phyloP scores from a whole-genome alignment of 768 basidiomycete species.

The Kwoniella bestiolae region DNA sequence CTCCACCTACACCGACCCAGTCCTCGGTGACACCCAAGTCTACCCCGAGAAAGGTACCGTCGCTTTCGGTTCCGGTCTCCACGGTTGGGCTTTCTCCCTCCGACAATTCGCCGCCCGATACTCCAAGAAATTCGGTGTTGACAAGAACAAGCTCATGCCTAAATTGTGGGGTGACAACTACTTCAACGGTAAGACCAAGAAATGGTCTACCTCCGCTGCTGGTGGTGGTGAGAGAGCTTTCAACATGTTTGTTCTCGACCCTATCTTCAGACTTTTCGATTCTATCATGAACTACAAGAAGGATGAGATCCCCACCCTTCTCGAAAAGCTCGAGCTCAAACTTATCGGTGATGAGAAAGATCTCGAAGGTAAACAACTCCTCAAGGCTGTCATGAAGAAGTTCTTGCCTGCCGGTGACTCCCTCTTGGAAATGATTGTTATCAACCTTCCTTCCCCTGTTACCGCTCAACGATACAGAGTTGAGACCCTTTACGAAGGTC shows the following conservation, averaged over 20 bases:
- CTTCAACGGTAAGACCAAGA: constrained; percentile 95
- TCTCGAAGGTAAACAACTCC: constrained; percentile 89
- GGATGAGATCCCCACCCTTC: constrained; percentile 77
- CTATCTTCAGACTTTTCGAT: constrained; percentile 98
- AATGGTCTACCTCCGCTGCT: constrained; percentile 86
- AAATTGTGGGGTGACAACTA: constrained; percentile 99
- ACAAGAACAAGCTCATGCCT: constrained; percentile 96
- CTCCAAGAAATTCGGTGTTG: constrained; percentile 97
- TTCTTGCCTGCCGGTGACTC: constrained; percentile 99
- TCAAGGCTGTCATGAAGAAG: constrained; percentile 98
- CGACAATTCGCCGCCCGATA: constrained; percentile 94
- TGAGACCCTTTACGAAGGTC: constrained; percentile 98
- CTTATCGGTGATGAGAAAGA: constrained; percentile 86
- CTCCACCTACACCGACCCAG: constrained; percentile 91
- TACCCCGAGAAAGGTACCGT: constrained; percentile 98
- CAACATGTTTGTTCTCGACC: constrained; percentile 96
- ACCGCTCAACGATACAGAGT: constrained; percentile 99
- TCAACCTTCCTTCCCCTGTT: constrained; percentile 95
- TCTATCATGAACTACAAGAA: constrained; percentile 99
- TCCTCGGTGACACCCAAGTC: constrained; percentile 97
- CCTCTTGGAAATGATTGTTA: constrained; percentile 99
- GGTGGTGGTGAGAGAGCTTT: constrained; percentile 96
- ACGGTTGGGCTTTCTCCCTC: constrained; percentile 99
- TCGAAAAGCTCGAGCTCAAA: constrained; percentile 95
- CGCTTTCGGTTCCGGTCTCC: constrained; percentile 98